Conservation (phyloP, 1,284 basidiomycete genomes). For the Sparassis latifolia region DNA sequence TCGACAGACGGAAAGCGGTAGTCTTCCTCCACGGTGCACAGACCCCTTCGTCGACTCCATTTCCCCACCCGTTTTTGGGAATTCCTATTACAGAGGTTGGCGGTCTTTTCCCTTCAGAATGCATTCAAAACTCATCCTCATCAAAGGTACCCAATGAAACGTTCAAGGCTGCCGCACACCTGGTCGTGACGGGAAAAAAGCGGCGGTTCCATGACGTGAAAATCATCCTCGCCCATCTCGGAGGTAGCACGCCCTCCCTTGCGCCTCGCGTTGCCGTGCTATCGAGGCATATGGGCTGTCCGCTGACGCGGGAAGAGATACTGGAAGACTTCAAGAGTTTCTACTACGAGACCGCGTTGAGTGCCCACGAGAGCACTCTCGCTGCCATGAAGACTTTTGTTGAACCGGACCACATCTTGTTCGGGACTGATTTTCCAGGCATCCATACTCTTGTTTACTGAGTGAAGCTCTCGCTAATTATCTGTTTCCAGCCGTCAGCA, state of each 20-base stretch:
- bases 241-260: conserved; percentile 54
- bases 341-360: conserved; percentile 66
- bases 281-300: conserved; percentile 60
- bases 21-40: conserved; percentile 70
- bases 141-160: conserved; percentile 69
- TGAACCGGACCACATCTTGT: conserved; percentile 43
- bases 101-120: background rate
- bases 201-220: conserved; percentile 50
- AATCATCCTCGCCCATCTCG: conserved; percentile 64
- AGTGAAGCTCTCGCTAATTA: no score
- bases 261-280: conserved; percentile 61
- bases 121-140: background rate
- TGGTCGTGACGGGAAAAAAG: conserved; percentile 64
- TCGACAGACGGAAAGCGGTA: conserved; percentile 47
- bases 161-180: conserved; percentile 69
- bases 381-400: conserved; percentile 43
- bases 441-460: background rate
- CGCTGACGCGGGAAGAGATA: conserved; percentile 51
- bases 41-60: conserved; percentile 53
- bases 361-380: conserved; percentile 45
- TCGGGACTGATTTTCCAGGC: conserved; percentile 75
- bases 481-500: conserved; percentile 46
- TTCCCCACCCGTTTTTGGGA: conserved; percentile 54
- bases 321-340: conserved; percentile 59
- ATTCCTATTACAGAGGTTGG: conserved; percentile 61